Evolutionary conservation across 208 protist genomes (phyloP), one percentile per base, ranked within the genome.

Genomic region (Trypanosoma grayi): DNA sequence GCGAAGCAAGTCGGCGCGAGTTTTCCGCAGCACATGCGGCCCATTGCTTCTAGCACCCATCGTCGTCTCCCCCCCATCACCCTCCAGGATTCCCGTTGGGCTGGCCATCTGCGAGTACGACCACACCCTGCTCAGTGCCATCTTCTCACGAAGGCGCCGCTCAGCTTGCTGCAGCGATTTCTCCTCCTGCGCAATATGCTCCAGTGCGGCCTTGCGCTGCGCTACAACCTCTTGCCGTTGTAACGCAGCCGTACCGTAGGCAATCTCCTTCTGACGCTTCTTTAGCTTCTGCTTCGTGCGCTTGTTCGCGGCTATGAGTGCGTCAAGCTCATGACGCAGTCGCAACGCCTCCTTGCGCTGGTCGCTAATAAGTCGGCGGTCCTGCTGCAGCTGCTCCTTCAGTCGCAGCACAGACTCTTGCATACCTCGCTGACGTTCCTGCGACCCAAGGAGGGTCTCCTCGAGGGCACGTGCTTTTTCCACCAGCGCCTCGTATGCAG

Each of bases 221-320:
- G 60, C 66, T 3, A 67, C 63, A 4, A 60, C 72, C 43, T 85
- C 70, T 10, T 61, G 73, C 2, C 76, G 80, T 56, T 76, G 70
- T 18, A 94, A 70, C 33, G 84, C 79, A 2, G 58, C 54, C 6
- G 71, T 66, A 9, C 81, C 87, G 60, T 94, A 90, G 8, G 36
- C 48, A 28, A 94, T 76, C 31, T 94, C 87, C 45, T 79, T 84
- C 57, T 80, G 73, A 22, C 84, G 76, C 67, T 90, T 91, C 37
- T 72, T 56, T 22, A 94, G 53, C 28, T 58, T 48, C 11, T 41
- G 59, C 20, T 46, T 60, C 41, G 69, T 50, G 16, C 16, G 40
- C 16, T 50, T 70, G 7, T 81, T 68, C 10, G 39, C 40, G 16
- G 40, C 58, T 22, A 57, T 25, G 10, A 90, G 72, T 11, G 11